phyloP scores from a whole-genome alignment of 495 filamentous ascomycete genomes.

The Trichoderma erinaceum region DNA sequence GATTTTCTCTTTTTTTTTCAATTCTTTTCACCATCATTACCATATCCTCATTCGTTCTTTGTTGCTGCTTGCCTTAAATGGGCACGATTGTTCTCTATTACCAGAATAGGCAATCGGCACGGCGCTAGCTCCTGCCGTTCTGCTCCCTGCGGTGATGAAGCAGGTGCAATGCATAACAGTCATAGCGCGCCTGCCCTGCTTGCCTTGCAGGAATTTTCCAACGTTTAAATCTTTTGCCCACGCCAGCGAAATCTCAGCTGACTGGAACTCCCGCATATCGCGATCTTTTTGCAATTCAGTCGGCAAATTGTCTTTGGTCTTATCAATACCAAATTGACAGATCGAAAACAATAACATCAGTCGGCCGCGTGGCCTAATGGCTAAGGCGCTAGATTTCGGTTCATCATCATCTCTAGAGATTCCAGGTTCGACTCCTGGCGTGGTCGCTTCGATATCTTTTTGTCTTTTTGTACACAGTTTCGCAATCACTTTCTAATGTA shows the following conservation, averaged over 20 bases:
- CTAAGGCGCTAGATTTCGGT: conserved; percentile 14
- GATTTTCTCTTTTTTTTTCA: not conserved
- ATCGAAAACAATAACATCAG: not conserved
- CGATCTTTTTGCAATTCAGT: not conserved
- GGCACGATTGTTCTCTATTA: not conserved
- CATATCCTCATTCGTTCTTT: no score
- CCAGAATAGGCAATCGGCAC: not conserved
- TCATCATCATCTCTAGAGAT: conserved; percentile 3
- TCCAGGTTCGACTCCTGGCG: conserved; percentile 13
- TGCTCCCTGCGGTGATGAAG: no score
- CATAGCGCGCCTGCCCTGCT: no score
- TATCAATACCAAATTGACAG: not conserved
- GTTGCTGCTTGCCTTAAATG: no score
- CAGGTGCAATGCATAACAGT: no score
- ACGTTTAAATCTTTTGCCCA: no score
- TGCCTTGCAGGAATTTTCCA: no score
- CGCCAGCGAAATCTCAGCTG: no score
- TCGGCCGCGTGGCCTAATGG: conserved; percentile 13
- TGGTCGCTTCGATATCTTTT: conserved; percentile 9
- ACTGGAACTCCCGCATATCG: not conserved
- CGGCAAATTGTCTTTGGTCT: not conserved
- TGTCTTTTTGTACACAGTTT: not conserved
- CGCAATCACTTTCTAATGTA: not conserved
- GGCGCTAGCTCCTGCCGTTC: not conserved
- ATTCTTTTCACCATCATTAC: no score